Percentiles rank a stretch among this genome's conserved stretches.
Evolutionary conservation across 257 asterid genomes (phyloP).

Genomic region (Solanum gracilifrons): DNA sequence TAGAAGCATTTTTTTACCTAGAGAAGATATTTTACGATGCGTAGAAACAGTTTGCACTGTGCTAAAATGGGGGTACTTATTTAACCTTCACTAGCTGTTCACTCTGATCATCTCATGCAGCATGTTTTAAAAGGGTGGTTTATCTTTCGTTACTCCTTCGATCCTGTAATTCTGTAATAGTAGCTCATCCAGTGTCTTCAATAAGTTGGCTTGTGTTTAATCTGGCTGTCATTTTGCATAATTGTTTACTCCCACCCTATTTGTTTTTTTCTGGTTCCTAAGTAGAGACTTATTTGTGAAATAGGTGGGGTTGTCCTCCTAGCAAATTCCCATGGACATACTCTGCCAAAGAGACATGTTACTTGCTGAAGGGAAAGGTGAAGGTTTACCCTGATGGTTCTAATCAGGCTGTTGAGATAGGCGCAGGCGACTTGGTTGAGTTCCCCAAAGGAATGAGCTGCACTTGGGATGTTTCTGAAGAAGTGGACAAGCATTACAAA

Average conservation of each 20-base stretch:
- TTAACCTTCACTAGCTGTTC: background rate
- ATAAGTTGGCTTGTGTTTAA: background rate
- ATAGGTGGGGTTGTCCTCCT: conserved; percentile 40
- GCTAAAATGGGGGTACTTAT: background rate
- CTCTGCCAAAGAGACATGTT: conserved; percentile 32
- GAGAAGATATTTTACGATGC: background rate
- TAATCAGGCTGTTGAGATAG: conserved; percentile 26
- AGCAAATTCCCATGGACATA: conserved; percentile 48
- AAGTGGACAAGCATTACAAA: conserved; percentile 34
- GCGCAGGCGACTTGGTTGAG: conserved; percentile 35
- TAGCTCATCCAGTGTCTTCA: background rate
- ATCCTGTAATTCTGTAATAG: background rate
- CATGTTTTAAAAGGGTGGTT: background rate
- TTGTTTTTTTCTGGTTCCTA: background rate
- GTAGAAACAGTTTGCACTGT: background rate
- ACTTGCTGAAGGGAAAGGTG: conserved; percentile 33
- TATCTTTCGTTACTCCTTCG: background rate
- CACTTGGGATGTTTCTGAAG: conserved; percentile 44
- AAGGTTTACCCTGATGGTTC: conserved; percentile 30
- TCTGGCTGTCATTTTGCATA: background rate
- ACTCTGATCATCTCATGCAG: background rate
- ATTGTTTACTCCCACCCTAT: background rate
- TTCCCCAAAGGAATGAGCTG: conserved; percentile 41
- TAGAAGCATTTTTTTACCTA: background rate
- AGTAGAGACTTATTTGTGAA: background rate